phyloP scores from a whole-genome alignment of 805 yeast genomes.

The Candida oleophila region DNA sequence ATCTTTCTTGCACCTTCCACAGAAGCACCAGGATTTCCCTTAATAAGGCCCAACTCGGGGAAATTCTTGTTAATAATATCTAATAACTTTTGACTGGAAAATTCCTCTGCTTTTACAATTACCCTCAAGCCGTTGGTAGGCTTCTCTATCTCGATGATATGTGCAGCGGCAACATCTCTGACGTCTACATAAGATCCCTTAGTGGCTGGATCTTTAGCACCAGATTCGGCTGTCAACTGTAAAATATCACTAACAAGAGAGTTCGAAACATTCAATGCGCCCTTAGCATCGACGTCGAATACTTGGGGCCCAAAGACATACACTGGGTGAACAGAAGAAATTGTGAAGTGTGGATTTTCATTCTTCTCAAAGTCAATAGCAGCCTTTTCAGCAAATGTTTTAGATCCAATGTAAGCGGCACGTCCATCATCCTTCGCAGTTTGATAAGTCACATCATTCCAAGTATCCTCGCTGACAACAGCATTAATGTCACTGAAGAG shows the following conservation, averaged over 20 bases:
- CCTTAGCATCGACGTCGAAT: slow-evolving; percentile 26
- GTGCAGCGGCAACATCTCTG: slow-evolving; percentile 24
- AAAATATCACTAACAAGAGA: slow-evolving; percentile 4
- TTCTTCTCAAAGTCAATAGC: slow-evolving; percentile 28
- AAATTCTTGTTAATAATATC: slow-evolving; percentile 20
- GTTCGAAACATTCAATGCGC: slow-evolving; percentile 19
- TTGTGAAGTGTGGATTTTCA: slow-evolving; percentile 18
- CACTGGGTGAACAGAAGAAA: slow-evolving; percentile 19
- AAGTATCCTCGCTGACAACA: slow-evolving; percentile 5
- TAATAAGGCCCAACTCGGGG: slow-evolving; percentile 23
- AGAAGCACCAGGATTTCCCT: slow-evolving; percentile 6
- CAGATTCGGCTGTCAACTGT: slow-evolving; percentile 14
- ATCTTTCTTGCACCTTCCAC: slow-evolving; percentile 2
- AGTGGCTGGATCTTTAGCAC: slow-evolving; percentile 10
- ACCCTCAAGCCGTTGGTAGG: slow-evolving; percentile 22
- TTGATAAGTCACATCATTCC: slow-evolving; percentile 11
- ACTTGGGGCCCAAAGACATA: slow-evolving; percentile 30
- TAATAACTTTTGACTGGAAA: slow-evolving; percentile 20
- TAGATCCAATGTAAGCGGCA: slow-evolving; percentile 21
- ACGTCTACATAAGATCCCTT: slow-evolving; percentile 18
- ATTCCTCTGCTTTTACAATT: slow-evolving; percentile 20
- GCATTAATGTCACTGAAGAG: background rate
- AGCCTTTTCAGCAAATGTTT: slow-evolving; percentile 25
- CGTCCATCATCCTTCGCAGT: slow-evolving; percentile 7
- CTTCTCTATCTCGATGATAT: slow-evolving; percentile 16